Base-by-base conservation (phyloP, 176 grass and related monocot genomes). In the Raddia guianensis region DNA sequence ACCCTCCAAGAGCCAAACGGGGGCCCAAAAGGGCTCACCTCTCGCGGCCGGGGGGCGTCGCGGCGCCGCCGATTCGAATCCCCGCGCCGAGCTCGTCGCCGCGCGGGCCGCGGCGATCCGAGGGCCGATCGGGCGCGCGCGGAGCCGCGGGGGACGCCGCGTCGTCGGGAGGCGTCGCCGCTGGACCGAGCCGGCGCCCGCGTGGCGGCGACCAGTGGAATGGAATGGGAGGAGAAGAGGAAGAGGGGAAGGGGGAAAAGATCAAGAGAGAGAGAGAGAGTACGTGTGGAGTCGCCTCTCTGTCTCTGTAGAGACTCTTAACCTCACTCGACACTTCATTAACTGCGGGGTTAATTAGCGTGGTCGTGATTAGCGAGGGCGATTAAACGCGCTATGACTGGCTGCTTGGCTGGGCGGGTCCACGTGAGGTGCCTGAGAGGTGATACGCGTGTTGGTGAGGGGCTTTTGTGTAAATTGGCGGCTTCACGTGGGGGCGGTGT, bases 81-180 rank as follows among this genome's bases (percentile, higher is more conserved):
- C 32, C 5, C 27, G 52, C 70, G 59, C 70, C 18, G 3, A 19
- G 66, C 80, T 33, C 47, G 27, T 40, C 51, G 40, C 71, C 61
- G 48, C 68, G 77, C 80, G 73, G 76, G 35, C 61, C 59, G 43
- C 61, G n/a, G 73, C 77, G 66, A 83, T 69, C 51, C 66, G 51
- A 69, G 67, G 52, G 21, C 69, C 85, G 78, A 72, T 83, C 82
- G 74, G 18, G 63, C 66, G 72, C 8, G 40, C 72, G 45, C 27
- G 40, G 32, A n/a, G 64, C 2, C 20, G 51, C 49, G 75, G 55
- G 21, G 80, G 40, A 34, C 4, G 64, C 2, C 21, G 51, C 49
- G 68, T 54, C 34, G 80, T 9, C 16, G 74, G 68, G 27, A 37
- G 7, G n/a, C 55, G 34, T 59, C 37, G 69, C 15, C 57, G 32